Evolutionary conservation across 345 rosid species (phyloP), one percentile per base, ranked within the genome.

Genomic region (Euclidium syriacum): DNA sequence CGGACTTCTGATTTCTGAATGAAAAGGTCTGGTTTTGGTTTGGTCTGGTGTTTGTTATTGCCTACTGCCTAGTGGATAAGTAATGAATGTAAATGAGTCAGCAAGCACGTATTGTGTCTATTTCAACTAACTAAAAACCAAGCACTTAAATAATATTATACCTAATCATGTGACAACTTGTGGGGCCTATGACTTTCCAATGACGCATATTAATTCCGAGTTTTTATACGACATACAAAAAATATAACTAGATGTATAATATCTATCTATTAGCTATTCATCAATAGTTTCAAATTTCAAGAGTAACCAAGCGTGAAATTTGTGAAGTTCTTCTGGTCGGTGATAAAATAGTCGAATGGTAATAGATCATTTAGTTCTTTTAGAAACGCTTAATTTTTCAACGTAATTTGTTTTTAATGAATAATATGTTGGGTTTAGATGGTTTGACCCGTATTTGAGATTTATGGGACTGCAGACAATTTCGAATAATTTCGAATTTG

Each of bases 161-260:
- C 66, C 72, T 68, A 58, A 50, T 17, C 66, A 59, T 51, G 46
- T 68, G 52, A n/a, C n/a, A 49, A 22, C 29, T 11, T 4, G 20
- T 40, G 52, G 36, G 29, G 29, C 52, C 2, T 39, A 25, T 19
- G 15, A 10, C 49, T 48, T 39, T 39, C 2, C 10, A 2, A 15
- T 29, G 49, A 57, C 44, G 4, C 58, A 20, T 48, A 9, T 18
- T 6, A 12, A 12, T 17, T 32, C 44, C 3, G 16, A 33, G 6
- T 36, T 15, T n/a, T 17, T 54, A 43, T 5, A 30, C 52, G 5
- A 40, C 23, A 33, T 20, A 3, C 10, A 23, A 32, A 32, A n/a
- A n/a, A n/a, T n/a, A n/a, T n/a, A n/a, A n/a, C n/a, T n/a, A n/a
- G n/a, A n/a, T n/a, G n/a, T n/a, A n/a, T n/a, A n/a, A n/a, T n/a